Percentiles rank a stretch among this genome's conserved stretches.
phyloP scores from a whole-genome alignment of 345 rosid genomes.

The Acer yangbiense region DNA sequence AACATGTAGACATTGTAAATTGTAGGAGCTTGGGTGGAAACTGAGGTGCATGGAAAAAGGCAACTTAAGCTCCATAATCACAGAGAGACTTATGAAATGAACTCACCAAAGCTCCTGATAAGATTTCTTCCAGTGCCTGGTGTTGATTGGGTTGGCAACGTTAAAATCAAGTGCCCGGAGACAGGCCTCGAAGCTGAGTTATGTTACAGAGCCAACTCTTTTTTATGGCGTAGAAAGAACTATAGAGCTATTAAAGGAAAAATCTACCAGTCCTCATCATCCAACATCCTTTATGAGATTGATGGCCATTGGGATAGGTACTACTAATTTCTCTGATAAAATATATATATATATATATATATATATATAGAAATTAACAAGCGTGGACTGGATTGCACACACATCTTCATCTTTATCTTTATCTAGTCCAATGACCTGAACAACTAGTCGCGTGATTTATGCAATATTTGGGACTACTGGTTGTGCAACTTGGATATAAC shows the following conservation, averaged over 20 bases:
- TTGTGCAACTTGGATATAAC: too few species aligned
- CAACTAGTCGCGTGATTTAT: too few species aligned
- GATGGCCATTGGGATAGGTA: slow-evolving; percentile 85
- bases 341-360: too few species aligned
- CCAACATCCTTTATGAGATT: slow-evolving; percentile 46
- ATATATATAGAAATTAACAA: too few species aligned
- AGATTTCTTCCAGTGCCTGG: slow-evolving; percentile 61
- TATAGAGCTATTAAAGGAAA: slow-evolving; percentile 64
- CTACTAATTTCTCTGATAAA: background rate
- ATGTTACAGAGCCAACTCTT: slow-evolving; percentile 40
- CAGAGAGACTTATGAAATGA: slow-evolving; percentile 77
- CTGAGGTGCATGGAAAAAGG: slow-evolving; percentile 65
- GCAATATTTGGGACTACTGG: too few species aligned
- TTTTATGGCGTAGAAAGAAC: slow-evolving; percentile 40
- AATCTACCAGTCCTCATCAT: slow-evolving; percentile 50
- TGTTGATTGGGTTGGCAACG: slow-evolving; percentile 70
- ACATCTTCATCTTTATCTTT: too few species aligned
- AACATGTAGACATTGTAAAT: background rate
- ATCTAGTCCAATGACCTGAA: too few species aligned
- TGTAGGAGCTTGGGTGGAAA: slow-evolving; percentile 67
- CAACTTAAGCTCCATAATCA: slow-evolving; percentile 53
- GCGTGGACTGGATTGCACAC: too few species aligned
- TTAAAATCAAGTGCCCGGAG: slow-evolving; percentile 58
- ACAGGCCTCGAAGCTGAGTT: slow-evolving; percentile 66
- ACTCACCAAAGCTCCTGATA: slow-evolving; percentile 64